Evolutionary conservation across 352 stramenopile genomes (phyloP).

Genomic region (Phytophthora tubulina): DNA sequence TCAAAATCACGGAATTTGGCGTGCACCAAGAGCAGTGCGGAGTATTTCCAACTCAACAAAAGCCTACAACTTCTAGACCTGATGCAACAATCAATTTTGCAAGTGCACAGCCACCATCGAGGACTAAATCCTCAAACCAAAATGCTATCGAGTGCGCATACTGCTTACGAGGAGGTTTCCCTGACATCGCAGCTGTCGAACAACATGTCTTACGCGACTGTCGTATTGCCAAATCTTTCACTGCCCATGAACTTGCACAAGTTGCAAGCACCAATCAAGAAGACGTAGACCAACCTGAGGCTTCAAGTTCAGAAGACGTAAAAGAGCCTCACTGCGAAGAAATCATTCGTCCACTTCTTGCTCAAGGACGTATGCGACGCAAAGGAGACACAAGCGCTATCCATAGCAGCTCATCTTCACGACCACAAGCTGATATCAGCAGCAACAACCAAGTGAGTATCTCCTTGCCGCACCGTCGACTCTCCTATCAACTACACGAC

Average conservation of each 20-base stretch:
- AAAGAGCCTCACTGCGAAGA: background rate
- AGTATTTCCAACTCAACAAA: background rate
- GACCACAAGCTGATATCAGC: too few species aligned
- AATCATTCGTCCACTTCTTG: slow-evolving; percentile 21
- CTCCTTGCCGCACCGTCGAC: background rate
- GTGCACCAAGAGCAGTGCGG: slow-evolving; percentile 19
- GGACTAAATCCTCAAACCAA: background rate
- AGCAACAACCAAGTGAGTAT: slow-evolving; percentile 5
- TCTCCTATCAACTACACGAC: background rate
- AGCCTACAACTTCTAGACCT: background rate
- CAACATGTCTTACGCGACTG: slow-evolving; percentile 51
- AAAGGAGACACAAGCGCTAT: slow-evolving; percentile 37
- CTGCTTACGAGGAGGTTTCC: slow-evolving; percentile 48
- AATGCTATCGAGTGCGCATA: slow-evolving; percentile 53
- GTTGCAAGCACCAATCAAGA: slow-evolving; percentile 26
- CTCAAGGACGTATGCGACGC: slow-evolving; percentile 47
- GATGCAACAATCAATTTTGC: background rate
- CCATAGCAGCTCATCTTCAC: slow-evolving; percentile 4
- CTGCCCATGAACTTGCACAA: background rate
- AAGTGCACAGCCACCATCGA: background rate
- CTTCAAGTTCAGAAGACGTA: background rate
- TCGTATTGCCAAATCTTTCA: slow-evolving; percentile 52
- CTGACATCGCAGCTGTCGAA: slow-evolving; percentile 33
- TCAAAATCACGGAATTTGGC: slow-evolving; percentile 53
- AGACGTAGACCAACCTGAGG: slow-evolving; percentile 1